phyloP scores from a whole-genome alignment of 192 early-diverging fungal genomes.

The Gonapodya prolifera region DNA sequence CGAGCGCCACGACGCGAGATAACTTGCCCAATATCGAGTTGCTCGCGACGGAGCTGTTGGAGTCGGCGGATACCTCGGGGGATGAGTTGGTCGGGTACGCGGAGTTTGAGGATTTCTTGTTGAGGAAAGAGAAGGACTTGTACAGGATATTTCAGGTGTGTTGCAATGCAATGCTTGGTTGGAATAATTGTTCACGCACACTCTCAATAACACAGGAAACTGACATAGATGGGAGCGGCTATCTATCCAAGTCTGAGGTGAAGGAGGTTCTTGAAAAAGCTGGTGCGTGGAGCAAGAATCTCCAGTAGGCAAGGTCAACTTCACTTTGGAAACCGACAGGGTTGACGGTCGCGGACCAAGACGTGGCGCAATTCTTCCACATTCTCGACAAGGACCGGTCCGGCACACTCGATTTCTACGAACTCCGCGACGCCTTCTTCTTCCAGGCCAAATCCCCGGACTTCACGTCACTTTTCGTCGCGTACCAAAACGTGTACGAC shows the following conservation, averaged over 20 bases:
- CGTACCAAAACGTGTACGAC: constrained; percentile 2
- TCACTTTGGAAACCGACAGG: neutral
- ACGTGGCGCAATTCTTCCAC: neutral
- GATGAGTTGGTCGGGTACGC: neutral
- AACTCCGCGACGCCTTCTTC: constrained; percentile 6
- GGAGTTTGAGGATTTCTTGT: neutral
- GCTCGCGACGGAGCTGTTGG: neutral
- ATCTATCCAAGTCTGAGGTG: neutral
- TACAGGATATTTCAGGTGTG: neutral
- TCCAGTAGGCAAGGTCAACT: neutral
- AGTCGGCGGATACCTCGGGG: neutral
- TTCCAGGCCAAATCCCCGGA: neutral
- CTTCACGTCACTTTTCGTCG: neutral
- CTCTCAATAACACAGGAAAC: too few relatives aligned
- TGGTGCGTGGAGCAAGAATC: neutral
- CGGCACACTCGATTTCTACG: neutral
- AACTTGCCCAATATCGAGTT: neutral
- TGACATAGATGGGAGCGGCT: neutral
- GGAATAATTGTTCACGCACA: too few relatives aligned
- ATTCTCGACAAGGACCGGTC: neutral
- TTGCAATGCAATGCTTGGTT: too few relatives aligned
- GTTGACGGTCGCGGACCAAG: neutral
- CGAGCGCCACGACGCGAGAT: neutral
- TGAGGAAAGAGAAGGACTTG: neutral
- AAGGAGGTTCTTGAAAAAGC: neutral